Evolutionary conservation across 208 protist genomes (phyloP).

Genomic region (Leishmania amazonensis): DNA sequence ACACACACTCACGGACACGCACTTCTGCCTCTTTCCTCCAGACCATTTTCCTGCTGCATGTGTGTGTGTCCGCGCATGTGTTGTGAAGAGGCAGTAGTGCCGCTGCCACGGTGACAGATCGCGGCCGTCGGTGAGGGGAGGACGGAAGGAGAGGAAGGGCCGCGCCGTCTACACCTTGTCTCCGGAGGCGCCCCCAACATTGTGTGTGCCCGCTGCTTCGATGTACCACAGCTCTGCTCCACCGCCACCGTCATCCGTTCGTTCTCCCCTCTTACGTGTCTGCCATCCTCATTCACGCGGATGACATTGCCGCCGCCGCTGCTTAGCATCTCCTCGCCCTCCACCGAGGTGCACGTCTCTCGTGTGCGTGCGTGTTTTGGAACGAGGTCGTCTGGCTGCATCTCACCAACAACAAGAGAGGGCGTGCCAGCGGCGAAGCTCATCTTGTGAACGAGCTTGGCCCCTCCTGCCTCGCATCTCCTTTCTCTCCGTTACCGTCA

Average conservation of each 20-base stretch:
- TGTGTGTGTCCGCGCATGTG: background rate
- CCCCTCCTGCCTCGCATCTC: too few species aligned
- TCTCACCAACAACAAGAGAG: background rate
- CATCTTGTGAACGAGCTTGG: too few species aligned
- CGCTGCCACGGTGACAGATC: background rate
- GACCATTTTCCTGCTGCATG: background rate
- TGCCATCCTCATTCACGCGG: background rate
- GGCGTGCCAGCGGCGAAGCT: background rate
- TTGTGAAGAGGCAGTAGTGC: background rate
- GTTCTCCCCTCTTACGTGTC: background rate
- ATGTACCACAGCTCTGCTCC: background rate
- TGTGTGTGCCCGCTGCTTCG: slow-evolving; percentile 5
- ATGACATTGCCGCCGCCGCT: background rate
- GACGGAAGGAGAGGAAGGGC: background rate
- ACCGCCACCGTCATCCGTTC: too few species aligned
- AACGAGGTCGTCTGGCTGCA: background rate
- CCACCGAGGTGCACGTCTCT: background rate
- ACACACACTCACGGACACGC: too few species aligned
- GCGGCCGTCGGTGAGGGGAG: background rate
- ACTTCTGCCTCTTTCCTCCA: background rate
- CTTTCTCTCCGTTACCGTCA: background rate
- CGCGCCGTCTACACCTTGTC: background rate
- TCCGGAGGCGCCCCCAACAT: background rate
- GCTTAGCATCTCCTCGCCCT: background rate
- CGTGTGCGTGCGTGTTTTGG: background rate